Percentiles rank a stretch among this genome's conserved stretches.
Evolutionary conservation across 1,284 basidiomycete species (phyloP).

Genomic region (Ganoderma resinaceum): DNA sequence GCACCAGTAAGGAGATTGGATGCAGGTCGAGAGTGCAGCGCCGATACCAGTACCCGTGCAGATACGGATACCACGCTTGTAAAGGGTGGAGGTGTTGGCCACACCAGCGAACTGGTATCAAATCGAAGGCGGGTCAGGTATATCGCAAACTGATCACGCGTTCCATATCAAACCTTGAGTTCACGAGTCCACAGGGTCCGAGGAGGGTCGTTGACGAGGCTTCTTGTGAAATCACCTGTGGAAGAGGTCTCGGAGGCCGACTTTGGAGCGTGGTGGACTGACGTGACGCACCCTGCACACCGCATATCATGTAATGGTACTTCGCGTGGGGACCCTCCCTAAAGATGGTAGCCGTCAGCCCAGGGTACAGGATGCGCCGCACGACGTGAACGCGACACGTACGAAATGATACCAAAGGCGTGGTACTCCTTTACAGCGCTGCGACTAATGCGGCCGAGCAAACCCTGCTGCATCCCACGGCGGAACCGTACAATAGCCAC

Average conservation of each 20-base stretch:
- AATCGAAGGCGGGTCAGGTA: conserved; percentile 10
- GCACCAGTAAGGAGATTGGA: conserved; percentile 74
- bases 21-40: conserved; percentile 75
- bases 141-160: conserved; percentile 11
- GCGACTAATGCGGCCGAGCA: conserved; percentile 63
- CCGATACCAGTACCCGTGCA: conserved; percentile 83
- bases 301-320: conserved; percentile 80
- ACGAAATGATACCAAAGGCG: conserved; percentile 67
- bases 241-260: conserved; percentile 14
- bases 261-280: conserved; percentile 6
- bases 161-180: conserved; percentile 61
- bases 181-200: conserved; percentile 74
- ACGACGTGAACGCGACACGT: conserved; percentile 30
- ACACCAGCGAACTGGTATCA: conserved; percentile 72
- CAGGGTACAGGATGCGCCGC: conserved; percentile 19
- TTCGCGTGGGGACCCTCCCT: conserved; percentile 74
- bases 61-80: conserved; percentile 77
- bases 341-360: conserved; percentile 17
- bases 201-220: conserved; percentile 73
- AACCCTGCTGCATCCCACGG: conserved; percentile 70
- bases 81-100: conserved; percentile 77
- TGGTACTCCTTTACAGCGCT: conserved; percentile 67
- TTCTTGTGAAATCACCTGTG: conserved; percentile 72
- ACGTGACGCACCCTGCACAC: conserved; percentile 64
- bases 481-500: conserved; percentile 65